Percentiles rank a stretch among this genome's conserved stretches.
Evolutionary conservation across 2,329 filamentous ascomycete genomes (phyloP).

Genomic region (Neonectria faginata): DNA sequence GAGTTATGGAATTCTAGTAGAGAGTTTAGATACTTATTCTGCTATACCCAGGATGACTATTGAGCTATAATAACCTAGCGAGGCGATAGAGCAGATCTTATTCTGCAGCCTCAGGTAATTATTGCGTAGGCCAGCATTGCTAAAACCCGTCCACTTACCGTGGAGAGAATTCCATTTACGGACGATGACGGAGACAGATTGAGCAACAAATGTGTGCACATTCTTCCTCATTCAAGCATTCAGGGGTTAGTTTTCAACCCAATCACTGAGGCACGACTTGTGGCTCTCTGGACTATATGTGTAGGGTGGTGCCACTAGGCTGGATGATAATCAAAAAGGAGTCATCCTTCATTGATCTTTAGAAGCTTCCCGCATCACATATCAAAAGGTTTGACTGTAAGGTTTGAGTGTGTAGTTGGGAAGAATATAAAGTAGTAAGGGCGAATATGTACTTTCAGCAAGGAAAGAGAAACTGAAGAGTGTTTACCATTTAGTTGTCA

Average conservation of each 20-base stretch:
- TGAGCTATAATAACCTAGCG: conserved; percentile 24
- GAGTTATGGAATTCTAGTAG: conserved; percentile 22
- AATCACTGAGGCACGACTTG: conserved; percentile 7
- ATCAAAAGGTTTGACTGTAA: no score
- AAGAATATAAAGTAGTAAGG: no score
- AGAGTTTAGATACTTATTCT: conserved; percentile 21
- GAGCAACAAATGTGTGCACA: neutral
- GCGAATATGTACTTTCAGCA: no score
- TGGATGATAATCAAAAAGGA: no score
- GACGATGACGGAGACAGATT: neutral
- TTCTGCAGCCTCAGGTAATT: neutral
- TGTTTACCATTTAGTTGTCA: no score
- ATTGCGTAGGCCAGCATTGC: conserved; percentile 13
- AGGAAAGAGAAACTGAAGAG: no score
- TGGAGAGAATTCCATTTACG: conserved; percentile 18
- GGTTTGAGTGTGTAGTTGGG: no score
- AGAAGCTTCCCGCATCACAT: no score
- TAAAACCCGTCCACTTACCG: neutral
- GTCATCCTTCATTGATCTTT: no score
- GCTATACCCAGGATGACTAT: conserved; percentile 17
- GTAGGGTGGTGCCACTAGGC: no score
- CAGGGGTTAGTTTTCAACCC: conserved; percentile 17
- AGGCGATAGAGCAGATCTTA: conserved; percentile 1
- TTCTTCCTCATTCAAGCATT: conserved; percentile 17
- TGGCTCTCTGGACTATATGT: no score